Evolutionary conservation across 768 basidiomycete genomes (phyloP).

Genomic region (Pleurotus cornucopiae): DNA sequence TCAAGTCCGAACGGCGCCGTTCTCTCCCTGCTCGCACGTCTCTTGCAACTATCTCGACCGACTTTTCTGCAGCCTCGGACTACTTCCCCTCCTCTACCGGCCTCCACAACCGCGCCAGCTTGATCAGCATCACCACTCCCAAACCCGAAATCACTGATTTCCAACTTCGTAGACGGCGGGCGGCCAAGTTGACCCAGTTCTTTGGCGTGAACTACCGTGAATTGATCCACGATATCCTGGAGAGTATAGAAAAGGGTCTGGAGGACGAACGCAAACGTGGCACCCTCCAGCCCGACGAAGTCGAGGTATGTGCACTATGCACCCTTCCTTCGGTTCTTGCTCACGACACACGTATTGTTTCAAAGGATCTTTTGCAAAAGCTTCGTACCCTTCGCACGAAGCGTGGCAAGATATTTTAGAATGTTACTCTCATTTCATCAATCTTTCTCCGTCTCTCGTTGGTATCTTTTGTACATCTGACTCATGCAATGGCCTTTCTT

Average conservation of each 20-base stretch:
- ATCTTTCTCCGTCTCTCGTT: slow-evolving; percentile 10
- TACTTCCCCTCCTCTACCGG: not conserved
- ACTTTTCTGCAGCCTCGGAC: slow-evolving; percentile 20
- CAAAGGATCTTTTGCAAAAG: slow-evolving; percentile 51
- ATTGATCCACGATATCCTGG: slow-evolving; percentile 70
- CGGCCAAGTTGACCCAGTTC: slow-evolving; percentile 83
- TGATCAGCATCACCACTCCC: slow-evolving; percentile 28
- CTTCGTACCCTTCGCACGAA: slow-evolving; percentile 53
- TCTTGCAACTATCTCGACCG: slow-evolving; percentile 53
- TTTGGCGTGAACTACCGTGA: slow-evolving; percentile 85
- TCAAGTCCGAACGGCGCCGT: slow-evolving; percentile 59
- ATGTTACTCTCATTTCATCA: slow-evolving; percentile 4
- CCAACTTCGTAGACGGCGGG: slow-evolving; percentile 66
- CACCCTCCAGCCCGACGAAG: slow-evolving; percentile 61
- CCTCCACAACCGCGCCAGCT: slow-evolving; percentile 15
- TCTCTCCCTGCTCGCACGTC: slow-evolving; percentile 68
- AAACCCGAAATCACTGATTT: slow-evolving; percentile 51
- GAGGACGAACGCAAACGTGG: slow-evolving; percentile 66
- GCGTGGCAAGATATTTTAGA: slow-evolving; percentile 27
- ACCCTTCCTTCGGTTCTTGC: slow-evolving; percentile 8
- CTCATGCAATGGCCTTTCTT: not conserved
- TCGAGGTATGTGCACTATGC: slow-evolving; percentile 50
- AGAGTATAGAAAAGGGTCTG: slow-evolving; percentile 74
- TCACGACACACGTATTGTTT: slow-evolving; percentile 4
- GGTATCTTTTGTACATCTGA: not conserved